Conservation (phyloP, 176 grass and related monocot species). For the Poa annua region DNA sequence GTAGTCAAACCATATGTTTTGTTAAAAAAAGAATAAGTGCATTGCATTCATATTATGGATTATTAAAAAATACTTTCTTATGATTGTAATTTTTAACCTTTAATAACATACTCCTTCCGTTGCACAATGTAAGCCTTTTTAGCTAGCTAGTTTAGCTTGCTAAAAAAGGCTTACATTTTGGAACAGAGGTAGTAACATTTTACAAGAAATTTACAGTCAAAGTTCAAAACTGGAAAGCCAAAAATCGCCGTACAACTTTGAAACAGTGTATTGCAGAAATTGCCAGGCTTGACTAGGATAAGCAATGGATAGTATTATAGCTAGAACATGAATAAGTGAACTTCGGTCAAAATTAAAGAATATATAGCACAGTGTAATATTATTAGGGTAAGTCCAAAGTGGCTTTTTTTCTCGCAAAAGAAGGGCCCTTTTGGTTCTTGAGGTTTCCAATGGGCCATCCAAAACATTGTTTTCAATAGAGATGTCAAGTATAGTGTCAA, state of each 20-base stretch:
- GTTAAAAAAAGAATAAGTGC: background rate
- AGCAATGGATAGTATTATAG: background rate
- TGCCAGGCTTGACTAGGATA: background rate
- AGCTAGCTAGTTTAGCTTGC: no score
- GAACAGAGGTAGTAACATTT: background rate
- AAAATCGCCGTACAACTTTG: background rate
- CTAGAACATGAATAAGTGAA: background rate
- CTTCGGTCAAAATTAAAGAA: background rate
- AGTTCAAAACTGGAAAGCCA: background rate
- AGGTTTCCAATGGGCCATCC: background rate
- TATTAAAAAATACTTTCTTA: background rate
- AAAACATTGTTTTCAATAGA: slow-evolving; percentile 2
- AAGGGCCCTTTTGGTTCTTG: slow-evolving; percentile 4
- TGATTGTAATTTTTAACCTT: background rate
- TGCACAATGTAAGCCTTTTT: no score
- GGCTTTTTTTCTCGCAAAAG: background rate
- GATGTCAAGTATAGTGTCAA: background rate
- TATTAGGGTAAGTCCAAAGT: background rate
- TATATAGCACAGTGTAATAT: background rate
- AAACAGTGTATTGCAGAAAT: background rate
- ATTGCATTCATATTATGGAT: background rate
- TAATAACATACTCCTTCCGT: background rate
- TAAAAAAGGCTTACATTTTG: no score
- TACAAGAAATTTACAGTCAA: background rate
- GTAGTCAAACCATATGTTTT: background rate